Evolutionary conservation across 139 green algal genomes (phyloP), one percentile per base, ranked within the genome.

Genomic region (Tetraselmis chui): DNA sequence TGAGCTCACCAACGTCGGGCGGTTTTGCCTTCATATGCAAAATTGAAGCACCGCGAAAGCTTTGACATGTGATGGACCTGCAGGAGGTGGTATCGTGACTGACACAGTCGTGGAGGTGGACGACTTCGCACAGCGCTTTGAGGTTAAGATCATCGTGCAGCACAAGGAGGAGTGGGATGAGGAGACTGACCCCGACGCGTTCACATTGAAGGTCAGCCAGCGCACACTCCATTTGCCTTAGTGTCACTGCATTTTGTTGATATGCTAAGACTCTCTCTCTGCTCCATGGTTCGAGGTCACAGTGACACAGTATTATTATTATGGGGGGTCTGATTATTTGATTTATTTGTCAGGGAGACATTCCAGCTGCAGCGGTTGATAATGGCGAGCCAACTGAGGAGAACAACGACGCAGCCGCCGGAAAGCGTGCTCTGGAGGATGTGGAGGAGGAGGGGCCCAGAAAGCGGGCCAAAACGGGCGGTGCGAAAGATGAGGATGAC

Each of bases 61-160:
- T n/a, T n/a, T n/a, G n/a, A n/a, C n/a, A n/a, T n/a, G n/a, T n/a
- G n/a, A n/a, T n/a, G n/a, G n/a, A 83, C n/a, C 45, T 79, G 92
- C 94, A 1, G 92, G 91, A 0, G 93, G 93, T 27, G 93, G 93
- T 2, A 78, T 98, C 23, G 32, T 32, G 26, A 23, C 93, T 32
- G 91, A 91, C 32, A 80, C 78, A 29, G 83, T 95, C 2, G 22
- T 97, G 23, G 75, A 86, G 5, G 85, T 98, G 23, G 74, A 83
- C 5, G 95, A 98, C 82, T 90, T 96, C 85, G 80, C 81, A 11
- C 94, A 98, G 89, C 76, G 91, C 29, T 87, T 95, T 78, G 85
- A 87, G 1, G 76, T 93, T n/a, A 83, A 92, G 29, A 59, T 97
- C 27, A 78, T 95, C 2, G 78, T 97, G 24, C 32, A 30, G 29